A percentile compares a stretch with the other conserved stretches of the same genome.
These are phyloP conservation scores for Phytophthora pisi DNA, from an alignment of 352 stramenopile species.

Conservation along the genomic window DNA sequence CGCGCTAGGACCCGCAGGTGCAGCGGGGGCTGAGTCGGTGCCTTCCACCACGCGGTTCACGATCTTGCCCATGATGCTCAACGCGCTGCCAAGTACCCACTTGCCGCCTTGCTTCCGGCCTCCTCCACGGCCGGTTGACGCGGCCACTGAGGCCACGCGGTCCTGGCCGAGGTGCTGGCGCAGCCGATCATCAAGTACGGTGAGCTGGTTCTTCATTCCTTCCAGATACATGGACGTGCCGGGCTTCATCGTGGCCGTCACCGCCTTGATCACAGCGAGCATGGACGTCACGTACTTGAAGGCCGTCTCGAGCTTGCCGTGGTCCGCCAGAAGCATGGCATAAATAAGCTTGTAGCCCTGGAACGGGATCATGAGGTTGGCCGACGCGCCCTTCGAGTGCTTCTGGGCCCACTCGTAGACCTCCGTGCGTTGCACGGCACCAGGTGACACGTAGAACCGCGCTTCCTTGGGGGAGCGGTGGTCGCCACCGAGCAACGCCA, in stretches of 20 bases:
- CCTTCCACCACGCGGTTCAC: conserved; percentile 87
- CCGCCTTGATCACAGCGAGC: conserved; percentile 73
- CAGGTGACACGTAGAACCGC: conserved; percentile 83
- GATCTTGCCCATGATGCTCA: conserved; percentile 90
- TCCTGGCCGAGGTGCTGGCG: conserved; percentile 85
- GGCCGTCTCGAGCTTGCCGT: conserved; percentile 80
- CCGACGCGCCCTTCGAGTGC: conserved; percentile 45
- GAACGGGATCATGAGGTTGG: conserved; percentile 81
- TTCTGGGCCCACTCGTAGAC: conserved; percentile 88
- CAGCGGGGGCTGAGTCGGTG: conserved; percentile 44
- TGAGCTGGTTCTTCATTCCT: conserved; percentile 88
- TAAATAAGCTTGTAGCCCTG: conserved; percentile 92
- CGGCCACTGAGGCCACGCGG: conserved; percentile 69
- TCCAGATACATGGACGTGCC: conserved; percentile 88
- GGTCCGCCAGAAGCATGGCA: conserved; percentile 83
- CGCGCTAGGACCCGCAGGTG: conserved; percentile 10
- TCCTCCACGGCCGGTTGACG: conserved; percentile 40
- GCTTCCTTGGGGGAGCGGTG: conserved; percentile 72
- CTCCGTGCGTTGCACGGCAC: conserved; percentile 82
- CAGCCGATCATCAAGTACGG: conserved; percentile 84
- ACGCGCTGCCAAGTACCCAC: conserved; percentile 77
- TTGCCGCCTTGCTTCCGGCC: conserved; percentile 67
- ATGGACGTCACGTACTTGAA: conserved; percentile 91
- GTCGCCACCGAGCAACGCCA: conserved; percentile 82
- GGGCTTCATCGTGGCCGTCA: conserved; percentile 83